Base-by-base conservation (phyloP, 208 protist species). In the Porcisia hertigi region DNA sequence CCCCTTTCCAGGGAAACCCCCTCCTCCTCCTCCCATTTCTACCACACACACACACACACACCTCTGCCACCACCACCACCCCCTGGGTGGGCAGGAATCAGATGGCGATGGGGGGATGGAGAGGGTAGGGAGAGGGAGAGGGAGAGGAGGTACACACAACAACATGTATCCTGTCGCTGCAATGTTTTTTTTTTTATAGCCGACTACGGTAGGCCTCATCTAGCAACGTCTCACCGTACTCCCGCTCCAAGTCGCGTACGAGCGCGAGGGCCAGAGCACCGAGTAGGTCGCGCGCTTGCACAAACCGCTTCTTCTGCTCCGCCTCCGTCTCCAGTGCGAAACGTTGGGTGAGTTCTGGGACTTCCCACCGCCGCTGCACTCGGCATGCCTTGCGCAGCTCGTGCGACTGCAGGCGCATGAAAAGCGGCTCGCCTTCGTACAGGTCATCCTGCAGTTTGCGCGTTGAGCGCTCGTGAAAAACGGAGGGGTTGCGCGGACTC, bases 341-440 rank as follows among this genome's bases (percentile, higher is more conserved):
- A 7, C 77, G 81, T 52, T 78, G 72, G 23, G 72, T 64, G 11
- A 97, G 73, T 75, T 87, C 83, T 67, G 83, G 76, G 76, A 97
- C 79, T 76, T 95, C 87, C 91, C 92, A 97, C 39, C 91, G 89
- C 70, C 91, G 88, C 57, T 75, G 83, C 30, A 95, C 71, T 18
- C 85, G 83, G 65, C 82, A 86, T 8, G 53, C 43, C 3, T 63
- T 69, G 2, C 92, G 90, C 77, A 88, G 80, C 6, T 60, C 63
- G 41, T 65, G 76, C 30, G 67, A 54, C 55, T 70, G 57, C 70
- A 94, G 70, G n/a, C 81, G 87, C 88, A 93, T 90, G 58, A 97
- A 97, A 25, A 95, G 86, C 9, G 92, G 92, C 79, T 97, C 92
- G 39, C 92, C 92, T 54, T 94, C 92, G 80, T 97, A 97, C 16